Evolutionary conservation across 169 alveolate species (phyloP).

Genomic region (Theileria orientalis): DNA sequence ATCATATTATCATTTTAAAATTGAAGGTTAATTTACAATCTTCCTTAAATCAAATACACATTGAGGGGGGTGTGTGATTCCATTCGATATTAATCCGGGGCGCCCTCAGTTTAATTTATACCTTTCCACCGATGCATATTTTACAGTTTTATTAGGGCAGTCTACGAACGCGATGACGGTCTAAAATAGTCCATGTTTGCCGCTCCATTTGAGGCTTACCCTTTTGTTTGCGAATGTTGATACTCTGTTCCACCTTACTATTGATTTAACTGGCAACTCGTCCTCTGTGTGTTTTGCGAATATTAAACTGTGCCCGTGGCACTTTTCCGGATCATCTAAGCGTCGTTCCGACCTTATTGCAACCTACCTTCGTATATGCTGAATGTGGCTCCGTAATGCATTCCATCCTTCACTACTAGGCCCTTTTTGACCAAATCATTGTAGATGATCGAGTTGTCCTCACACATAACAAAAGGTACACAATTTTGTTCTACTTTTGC

Average conservation of each 20-base stretch:
- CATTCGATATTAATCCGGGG: neutral
- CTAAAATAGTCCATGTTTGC: neutral
- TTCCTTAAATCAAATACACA: neutral
- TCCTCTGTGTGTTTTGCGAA: constrained; percentile 18
- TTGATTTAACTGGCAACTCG: constrained; percentile 8
- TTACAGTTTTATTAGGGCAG: constrained; percentile 25
- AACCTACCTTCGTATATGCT: constrained; percentile 35
- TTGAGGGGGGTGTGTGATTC: constrained; percentile 15
- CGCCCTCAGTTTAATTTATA: constrained; percentile 4
- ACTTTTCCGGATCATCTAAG: constrained; percentile 20
- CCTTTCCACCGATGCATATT: constrained; percentile 30
- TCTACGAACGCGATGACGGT: constrained; percentile 45
- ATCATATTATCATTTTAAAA: neutral
- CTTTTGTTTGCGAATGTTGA: constrained; percentile 35
- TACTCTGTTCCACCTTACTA: constrained; percentile 40
- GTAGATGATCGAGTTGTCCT: constrained; percentile 28
- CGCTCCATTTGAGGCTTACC: constrained; percentile 3
- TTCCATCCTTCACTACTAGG: constrained; percentile 50
- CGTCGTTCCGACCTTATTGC: neutral
- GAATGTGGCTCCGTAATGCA: constrained; percentile 52
- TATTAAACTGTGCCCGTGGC: constrained; percentile 38
- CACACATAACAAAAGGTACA: constrained; percentile 26
- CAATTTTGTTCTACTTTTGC: neutral
- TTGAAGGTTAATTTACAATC: too few species aligned
- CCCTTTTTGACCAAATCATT: constrained; percentile 23